phyloP scores from a whole-genome alignment of 2,329 filamentous ascomycete genomes.

The Neonectria magnoliae region DNA sequence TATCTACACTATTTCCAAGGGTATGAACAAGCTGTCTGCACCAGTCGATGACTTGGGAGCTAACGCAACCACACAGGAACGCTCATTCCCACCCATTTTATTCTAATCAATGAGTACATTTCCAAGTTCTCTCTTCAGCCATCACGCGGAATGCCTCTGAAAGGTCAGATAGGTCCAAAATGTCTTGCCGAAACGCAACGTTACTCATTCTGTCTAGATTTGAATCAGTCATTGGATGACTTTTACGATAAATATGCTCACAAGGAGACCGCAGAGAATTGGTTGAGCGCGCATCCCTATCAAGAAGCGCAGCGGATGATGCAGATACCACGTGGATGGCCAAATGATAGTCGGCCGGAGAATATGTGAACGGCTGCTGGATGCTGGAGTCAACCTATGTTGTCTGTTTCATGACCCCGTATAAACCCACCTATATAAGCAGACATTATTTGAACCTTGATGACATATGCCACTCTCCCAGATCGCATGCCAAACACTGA shows the following conservation, averaged over 20 bases:
- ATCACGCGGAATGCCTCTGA: constrained; percentile 28
- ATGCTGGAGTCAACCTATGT: background rate
- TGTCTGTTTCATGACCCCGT: background rate
- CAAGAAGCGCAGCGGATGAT: constrained; percentile 26
- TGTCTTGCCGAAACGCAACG: background rate
- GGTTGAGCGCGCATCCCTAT: constrained; percentile 22
- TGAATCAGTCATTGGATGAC: constrained; percentile 27
- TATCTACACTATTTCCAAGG: constrained; percentile 29
- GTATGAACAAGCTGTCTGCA: constrained; percentile 10
- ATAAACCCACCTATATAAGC: background rate
- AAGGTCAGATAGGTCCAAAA: constrained; percentile 16
- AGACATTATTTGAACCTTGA: background rate
- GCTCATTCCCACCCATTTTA: constrained; percentile 22
- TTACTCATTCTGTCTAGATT: constrained; percentile 16
- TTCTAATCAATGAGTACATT: constrained; percentile 29
- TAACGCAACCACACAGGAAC: constrained; percentile 14
- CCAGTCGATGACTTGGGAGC: background rate
- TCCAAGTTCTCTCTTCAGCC: constrained; percentile 34
- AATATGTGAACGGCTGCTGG: background rate
- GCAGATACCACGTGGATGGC: constrained; percentile 17
- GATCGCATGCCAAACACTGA: background rate
- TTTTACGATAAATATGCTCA: constrained; percentile 22
- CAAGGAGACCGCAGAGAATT: constrained; percentile 15
- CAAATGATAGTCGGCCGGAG: background rate
- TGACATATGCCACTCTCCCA: background rate